Evolutionary conservation across 176 grass and related monocot genomes (phyloP), one percentile per base, ranked within the genome.

Genomic region (Carex kokanica): DNA sequence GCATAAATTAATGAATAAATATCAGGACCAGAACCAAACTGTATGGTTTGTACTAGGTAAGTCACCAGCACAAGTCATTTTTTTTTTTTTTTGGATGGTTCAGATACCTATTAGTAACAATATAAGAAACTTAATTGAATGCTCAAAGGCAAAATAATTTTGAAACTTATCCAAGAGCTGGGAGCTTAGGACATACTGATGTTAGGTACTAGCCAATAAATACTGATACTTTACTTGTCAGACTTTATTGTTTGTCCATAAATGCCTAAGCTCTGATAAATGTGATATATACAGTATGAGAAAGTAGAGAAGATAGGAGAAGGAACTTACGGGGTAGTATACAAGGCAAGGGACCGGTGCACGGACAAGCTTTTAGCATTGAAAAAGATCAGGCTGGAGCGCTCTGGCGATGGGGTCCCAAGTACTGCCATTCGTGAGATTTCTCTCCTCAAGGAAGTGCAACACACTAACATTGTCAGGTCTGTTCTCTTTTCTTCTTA

Each of bases 241-340:
- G 13, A 78, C 20, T 78, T 27, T 57, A 27, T 78, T 55, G 21
- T 27, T 57, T 32, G 21, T 74, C 69, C 36, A 21, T 20, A 60
- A 84, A 43, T 74, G 24, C 60, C 10, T 47, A 47, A 18, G 67
- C 18, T 43, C 17, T 49, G 41, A 72, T 36, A 47, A 24, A 49
- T 72, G 54, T 85, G 72, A 41, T 18, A 25, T 66, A 59, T 20
- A 78, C 60, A 97, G 93, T 93, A 97, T 38, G 93, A 97, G 90
- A 97, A 93, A 86, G 51, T 78, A 85, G 93, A 97, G 86, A 97
- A 97, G 88, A 97, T 97, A 77, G 93, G 93, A 18, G 93, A 97
- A 31, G 93, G 93, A 29, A 93, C 91, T 60, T 97, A 97, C 78
- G 93, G 91, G 64, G 93, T 97, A 71, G 93, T 93, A 64, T 97